phyloP scores from a whole-genome alignment of 768 basidiomycete genomes.

The Tricholoma matsutake region DNA sequence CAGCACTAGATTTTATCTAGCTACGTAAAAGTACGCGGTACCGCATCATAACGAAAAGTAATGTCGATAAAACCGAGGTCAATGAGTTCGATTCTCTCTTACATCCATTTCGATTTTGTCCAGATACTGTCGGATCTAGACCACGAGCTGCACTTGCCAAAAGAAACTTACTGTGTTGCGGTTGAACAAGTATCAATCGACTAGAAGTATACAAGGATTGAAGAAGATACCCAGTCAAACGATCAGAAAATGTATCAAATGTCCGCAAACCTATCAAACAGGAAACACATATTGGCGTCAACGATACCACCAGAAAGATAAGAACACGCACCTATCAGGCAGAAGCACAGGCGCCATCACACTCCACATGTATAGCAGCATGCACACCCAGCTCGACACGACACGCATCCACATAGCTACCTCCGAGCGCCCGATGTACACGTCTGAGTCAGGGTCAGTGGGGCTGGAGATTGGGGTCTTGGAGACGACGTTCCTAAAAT shows the following conservation, averaged over 20 bases:
- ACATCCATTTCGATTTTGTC: no score
- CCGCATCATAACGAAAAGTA: no score
- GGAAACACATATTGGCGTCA: neutral
- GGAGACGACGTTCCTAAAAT: conserved; percentile 70
- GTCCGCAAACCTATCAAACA: conserved; percentile 23
- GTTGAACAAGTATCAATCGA: neutral
- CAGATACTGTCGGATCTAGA: no score
- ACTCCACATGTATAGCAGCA: conserved; percentile 83
- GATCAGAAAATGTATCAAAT: conserved; percentile 6
- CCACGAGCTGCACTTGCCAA: neutral
- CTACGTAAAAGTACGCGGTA: no score
- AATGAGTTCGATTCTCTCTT: no score
- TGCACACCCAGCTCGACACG: conserved; percentile 94
- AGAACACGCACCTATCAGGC: conserved; percentile 72
- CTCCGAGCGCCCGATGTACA: conserved; percentile 93
- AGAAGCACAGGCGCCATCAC: conserved; percentile 84
- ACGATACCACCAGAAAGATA: neutral
- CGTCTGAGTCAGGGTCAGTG: conserved; percentile 57
- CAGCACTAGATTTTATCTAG: no score
- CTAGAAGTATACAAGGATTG: neutral
- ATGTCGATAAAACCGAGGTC: no score
- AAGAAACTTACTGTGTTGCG: neutral
- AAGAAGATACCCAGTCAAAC: neutral
- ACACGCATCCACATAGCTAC: conserved; percentile 99
- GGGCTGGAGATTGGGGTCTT: conserved; percentile 45